Evolutionary conservation across 2,329 filamentous ascomycete species (phyloP).

Genomic region (Scopulariopsis brevicaulis): DNA sequence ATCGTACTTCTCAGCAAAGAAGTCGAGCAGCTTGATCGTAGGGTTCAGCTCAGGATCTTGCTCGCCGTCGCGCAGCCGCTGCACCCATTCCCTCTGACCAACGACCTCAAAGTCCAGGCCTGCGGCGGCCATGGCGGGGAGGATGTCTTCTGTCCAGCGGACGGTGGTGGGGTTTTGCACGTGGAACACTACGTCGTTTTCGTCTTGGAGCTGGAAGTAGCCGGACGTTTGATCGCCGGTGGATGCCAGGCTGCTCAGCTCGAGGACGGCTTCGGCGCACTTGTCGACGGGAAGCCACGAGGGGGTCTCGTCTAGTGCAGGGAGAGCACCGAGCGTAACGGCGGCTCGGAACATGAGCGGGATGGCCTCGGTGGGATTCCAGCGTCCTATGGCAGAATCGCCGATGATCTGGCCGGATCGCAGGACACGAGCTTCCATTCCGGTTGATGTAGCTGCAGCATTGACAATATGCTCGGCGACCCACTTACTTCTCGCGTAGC

Average conservation of each 20-base stretch:
- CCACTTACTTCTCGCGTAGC: slow-evolving; percentile 14
- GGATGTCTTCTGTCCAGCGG: slow-evolving; percentile 22
- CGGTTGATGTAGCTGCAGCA: neutral
- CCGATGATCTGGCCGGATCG: neutral
- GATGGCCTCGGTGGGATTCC: neutral
- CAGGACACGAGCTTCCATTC: neutral
- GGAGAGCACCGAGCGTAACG: neutral
- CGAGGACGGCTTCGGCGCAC: slow-evolving; percentile 19
- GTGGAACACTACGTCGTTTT: slow-evolving; percentile 26
- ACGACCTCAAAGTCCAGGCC: slow-evolving; percentile 18
- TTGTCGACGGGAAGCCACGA: slow-evolving; percentile 27
- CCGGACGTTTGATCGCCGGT: neutral
- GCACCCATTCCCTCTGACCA: slow-evolving; percentile 30
- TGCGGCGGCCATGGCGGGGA: slow-evolving; percentile 33
- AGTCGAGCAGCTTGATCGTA: slow-evolving; percentile 37
- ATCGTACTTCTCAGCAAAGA: slow-evolving; percentile 39
- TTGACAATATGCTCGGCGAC: neutral
- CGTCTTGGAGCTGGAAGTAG: neutral
- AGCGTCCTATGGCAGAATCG: neutral
- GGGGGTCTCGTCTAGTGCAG: neutral
- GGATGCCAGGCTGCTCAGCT: slow-evolving; percentile 14
- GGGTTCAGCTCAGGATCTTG: slow-evolving; percentile 36
- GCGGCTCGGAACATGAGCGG: neutral
- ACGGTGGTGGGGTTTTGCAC: slow-evolving; percentile 31
- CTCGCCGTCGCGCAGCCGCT: slow-evolving; percentile 19